Base-by-base conservation (phyloP, 2,329 filamentous ascomycete genomes). In the Microcera coccophila region DNA sequence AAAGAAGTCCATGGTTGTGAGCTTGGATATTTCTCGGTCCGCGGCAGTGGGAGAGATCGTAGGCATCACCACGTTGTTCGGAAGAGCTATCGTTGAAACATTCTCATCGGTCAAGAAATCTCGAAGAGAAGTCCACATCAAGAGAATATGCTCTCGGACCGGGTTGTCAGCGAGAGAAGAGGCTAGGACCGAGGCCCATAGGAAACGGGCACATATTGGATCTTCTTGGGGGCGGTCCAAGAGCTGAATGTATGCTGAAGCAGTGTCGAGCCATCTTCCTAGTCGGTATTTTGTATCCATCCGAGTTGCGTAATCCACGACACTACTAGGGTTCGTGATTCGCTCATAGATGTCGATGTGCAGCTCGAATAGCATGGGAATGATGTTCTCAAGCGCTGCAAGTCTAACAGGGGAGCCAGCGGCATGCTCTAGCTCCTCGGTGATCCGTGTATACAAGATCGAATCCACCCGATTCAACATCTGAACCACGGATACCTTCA, bases 1-100 rank as follows among this genome's bases (percentile, higher is more conserved):
- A 65, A 98, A 97, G 63, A 97, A 97, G 60, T 96, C 91, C 79
- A 95, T 93, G 1, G 91, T 97, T 12, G 88, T 95, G 24, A 97
- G 75, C 57, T 90, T 90, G 11, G 88, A 91, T 19, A 96, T 85
- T 61, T 98, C 91, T 41, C 89, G 83, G 49, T 97, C 90, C 7
- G 93, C 84, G 1, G 89, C 87, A n/a, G 78, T 76, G 2, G 81
- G 69, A 0, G 91, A 96, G 38, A 98, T 78, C 49, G 93, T 87
- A 0, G 89, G 81, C 83, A 98, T 95, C 16, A 90, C 78, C 2
- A 81, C 78, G 59, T 95, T 97, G 63, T 98, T 97, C 4, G 84
- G 79, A 1, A 97, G 71, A 24, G 75, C 70, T 11, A 87, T 78
- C 0, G 72, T 66, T 3, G 66, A 53, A 1, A 66, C 55, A 2